These are phyloP conservation scores for Kurtzmaniella quercitrusa DNA, from an alignment of 1,139 yeast species.

Conservation along the genomic window DNA sequence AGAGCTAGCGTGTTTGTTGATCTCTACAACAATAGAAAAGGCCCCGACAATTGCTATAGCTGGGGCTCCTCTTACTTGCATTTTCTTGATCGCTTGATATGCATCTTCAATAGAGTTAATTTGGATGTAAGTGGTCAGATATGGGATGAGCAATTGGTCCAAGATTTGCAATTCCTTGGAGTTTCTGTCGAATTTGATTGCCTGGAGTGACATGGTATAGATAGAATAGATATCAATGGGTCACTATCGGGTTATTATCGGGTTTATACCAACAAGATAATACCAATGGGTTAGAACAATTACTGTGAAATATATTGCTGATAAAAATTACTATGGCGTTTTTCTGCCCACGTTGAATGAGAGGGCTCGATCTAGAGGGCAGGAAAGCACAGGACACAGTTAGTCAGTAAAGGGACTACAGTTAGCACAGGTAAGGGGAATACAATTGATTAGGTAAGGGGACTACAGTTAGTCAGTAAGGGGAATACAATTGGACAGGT, in stretches of 20 bases:
- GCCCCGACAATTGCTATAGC: conserved; percentile 97
- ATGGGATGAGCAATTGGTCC: conserved; percentile 83
- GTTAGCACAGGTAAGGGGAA: no score
- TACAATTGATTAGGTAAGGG: no score
- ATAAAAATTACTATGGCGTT: background rate
- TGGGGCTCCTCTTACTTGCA: conserved; percentile 98
- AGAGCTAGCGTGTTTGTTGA: conserved; percentile 15
- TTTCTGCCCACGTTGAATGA: background rate
- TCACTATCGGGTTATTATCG: no score
- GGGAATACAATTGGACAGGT: no score
- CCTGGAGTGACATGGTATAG: conserved; percentile 49
- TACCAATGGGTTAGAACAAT: no score
- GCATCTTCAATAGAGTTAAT: conserved; percentile 68
- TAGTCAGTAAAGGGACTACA: no score
- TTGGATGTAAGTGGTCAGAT: conserved; percentile 62
- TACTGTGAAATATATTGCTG: no score
- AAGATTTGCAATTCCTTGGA: conserved; percentile 52
- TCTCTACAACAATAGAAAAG: conserved; percentile 62
- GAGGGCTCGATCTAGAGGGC: no score
- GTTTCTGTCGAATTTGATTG: conserved; percentile 61
- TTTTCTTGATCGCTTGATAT: conserved; percentile 70
- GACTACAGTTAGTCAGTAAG: no score
- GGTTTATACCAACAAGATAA: no score
- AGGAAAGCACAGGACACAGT: no score
- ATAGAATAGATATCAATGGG: no score